phyloP scores from a whole-genome alignment of 2,329 filamentous ascomycete genomes.

The Endothia cerciana region DNA sequence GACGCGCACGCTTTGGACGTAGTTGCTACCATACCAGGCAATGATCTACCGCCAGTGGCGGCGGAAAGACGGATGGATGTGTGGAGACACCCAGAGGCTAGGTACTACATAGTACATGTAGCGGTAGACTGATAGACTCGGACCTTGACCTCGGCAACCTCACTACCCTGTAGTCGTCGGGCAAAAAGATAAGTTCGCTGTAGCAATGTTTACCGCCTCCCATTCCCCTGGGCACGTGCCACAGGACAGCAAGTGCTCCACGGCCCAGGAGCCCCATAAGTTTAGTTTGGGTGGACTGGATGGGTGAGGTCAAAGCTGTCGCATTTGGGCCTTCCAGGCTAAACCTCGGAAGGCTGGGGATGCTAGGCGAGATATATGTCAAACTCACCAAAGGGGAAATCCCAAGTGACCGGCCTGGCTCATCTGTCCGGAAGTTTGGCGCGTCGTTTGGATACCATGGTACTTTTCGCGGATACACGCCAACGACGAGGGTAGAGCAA shows the following conservation, averaged over 20 bases:
- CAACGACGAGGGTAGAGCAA: constrained; percentile 10
- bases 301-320: constrained; percentile 42
- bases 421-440: neutral
- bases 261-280: neutral
- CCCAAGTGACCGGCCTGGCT: neutral
- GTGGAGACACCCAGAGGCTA: constrained; percentile 13
- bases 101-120: neutral
- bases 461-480: neutral
- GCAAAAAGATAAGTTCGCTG: neutral
- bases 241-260: neutral
- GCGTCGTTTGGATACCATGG: neutral
- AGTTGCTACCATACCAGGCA: neutral
- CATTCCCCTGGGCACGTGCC: constrained; percentile 16
- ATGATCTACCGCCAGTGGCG: neutral
- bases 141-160: neutral
- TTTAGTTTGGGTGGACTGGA: constrained; percentile 3
- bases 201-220: constrained; percentile 16
- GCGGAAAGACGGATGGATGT: constrained; percentile 7
- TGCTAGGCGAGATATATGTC: constrained; percentile 32
- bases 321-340: constrained; percentile 49
- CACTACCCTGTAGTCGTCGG: neutral
- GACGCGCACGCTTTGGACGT: neutral
- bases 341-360: constrained; percentile 38
- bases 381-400: neutral
- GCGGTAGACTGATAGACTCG: neutral